A percentile compares a stretch with the other conserved stretches of the same genome.
Conservation (phyloP, 164 flowering plant species). For the Tetracentron sinense region DNA sequence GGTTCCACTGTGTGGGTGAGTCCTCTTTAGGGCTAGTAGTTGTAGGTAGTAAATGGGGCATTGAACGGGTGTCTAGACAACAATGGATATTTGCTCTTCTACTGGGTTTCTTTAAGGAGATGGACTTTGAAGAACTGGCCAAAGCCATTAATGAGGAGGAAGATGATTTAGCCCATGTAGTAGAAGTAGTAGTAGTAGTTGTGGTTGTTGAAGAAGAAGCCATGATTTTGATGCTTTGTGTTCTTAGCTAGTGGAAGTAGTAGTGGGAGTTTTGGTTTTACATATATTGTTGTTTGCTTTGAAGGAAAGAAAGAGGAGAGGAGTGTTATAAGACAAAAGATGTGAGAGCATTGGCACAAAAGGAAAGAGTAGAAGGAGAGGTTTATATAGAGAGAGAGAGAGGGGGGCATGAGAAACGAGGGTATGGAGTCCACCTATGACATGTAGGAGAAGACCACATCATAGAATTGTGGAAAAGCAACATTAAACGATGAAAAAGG, state of each 20-base stretch:
- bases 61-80: conserved; percentile 30
- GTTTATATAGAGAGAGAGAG: conserved; percentile 5
- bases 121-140: conserved; percentile 3
- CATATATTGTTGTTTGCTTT: neutral
- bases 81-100: conserved; percentile 19
- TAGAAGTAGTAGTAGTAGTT: neutral
- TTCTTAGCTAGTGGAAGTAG: too few relatives aligned
- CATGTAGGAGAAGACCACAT: conserved; percentile 48
- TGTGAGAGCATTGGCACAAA: neutral
- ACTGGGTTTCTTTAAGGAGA: conserved; percentile 11
- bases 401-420: neutral
- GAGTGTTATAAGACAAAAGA: conserved; percentile 7
- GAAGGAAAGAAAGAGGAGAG: neutral
- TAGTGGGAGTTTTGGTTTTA: neutral
- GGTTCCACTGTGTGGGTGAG: conserved; percentile 40
- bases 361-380: conserved; percentile 7
- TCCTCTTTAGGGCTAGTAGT: neutral
- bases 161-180: conserved; percentile 7
- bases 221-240: neutral
- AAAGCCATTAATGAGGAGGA: too few relatives aligned
- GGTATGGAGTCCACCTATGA: conserved; percentile 30
- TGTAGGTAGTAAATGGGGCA: conserved; percentile 26
- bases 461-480: conserved; percentile 34
- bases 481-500: conserved; percentile 22
- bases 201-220: too few relatives aligned